Base-by-base conservation (phyloP, 75 land plant genomes). In the Gnetum montanum region DNA sequence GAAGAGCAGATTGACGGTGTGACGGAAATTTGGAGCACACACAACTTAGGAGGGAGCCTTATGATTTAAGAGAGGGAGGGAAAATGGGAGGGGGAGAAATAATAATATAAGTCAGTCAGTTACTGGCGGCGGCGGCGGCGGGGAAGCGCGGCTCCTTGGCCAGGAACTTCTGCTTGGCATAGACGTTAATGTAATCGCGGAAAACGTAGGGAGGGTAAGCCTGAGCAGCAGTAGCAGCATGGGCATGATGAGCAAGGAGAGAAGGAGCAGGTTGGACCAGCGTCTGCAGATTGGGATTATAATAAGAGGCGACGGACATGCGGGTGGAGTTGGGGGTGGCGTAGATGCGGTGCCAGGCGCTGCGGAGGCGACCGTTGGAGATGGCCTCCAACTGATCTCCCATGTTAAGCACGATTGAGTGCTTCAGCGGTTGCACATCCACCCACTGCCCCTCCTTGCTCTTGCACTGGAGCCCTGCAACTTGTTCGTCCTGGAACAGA, bases 301-400 rank as follows among this genome's bases (percentile, higher is more conserved):
- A 82, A 29, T 78, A 82, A 1, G 82, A 74, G 12, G 86, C 86
- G 22, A 82, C 66, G 13, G 86, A 82, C 38, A 74, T 67, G 22
- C 86, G 44, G 34, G 70, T 78, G 47, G 75, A 81, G 18, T 61
- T 62, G 2, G 40, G 7, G 13, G 18, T 34, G 40, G 70, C 75
- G 36, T 67, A 40, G 46, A 82, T 70, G 6, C 86, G 62, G 44
- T 82, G 86, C 82, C 78, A 78, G 16, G 57, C 78, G 45, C 86
- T 82, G 62, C 72, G 78, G 70, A 68, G 74, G 34, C 45, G 19
- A 2, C 86, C 82, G 33, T 82, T 82, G 65, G 75, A 74, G 16
- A 82, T 36, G 8, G 72, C 82, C 58, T 82, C 86, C n/a, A 82
- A 54, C 65, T 81, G 85, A 43, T 88, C 94, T 0, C 82, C 94